Base-by-base conservation (phyloP, 257 asterid genomes). In the Jasminum sambac region DNA sequence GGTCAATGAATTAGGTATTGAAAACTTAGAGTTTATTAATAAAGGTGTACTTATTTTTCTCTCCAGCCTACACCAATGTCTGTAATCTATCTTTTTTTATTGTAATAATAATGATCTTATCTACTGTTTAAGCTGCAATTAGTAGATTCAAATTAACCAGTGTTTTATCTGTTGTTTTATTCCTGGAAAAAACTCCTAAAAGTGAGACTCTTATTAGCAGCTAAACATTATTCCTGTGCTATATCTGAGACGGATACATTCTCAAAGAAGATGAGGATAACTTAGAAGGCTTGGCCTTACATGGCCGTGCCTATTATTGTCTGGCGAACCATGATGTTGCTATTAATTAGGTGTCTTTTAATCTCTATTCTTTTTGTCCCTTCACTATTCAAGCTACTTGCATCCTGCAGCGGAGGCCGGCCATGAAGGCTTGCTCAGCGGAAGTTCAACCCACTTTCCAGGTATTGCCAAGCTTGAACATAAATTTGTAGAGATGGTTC, bases 311-410 rank as follows among this genome's bases (percentile, higher is more conserved):
- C 62, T 92, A 92, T 79, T 90, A 88, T 81, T 92, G 90, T 82
- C 83, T 92, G 61, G 98, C 93, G 24, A 97, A 92, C 82, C 98
- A 92, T 76, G 98, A 92, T 80, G 91, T 92, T 67, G 93, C 98
- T 64, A 73, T 71, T 58, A 84, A 93, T 96, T 90, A 74, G 17
- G 90, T 70, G n/a, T n/a, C n/a, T n/a, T n/a, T n/a, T n/a, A n/a
- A n/a, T n/a, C n/a, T n/a, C n/a, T n/a, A n/a, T n/a, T n/a, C n/a
- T n/a, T n/a, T n/a, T n/a, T n/a, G n/a, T n/a, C n/a, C n/a, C n/a
- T n/a, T n/a, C n/a, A n/a, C n/a, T n/a, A n/a, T n/a, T n/a, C n/a
- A n/a, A n/a, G n/a, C n/a, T n/a, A n/a, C n/a, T n/a, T n/a, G n/a
- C n/a, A n/a, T n/a, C n/a, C n/a, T n/a, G n/a, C n/a, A n/a, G n/a